Conservation (phyloP, 2,329 filamentous ascomycete species). For the Emericellopsis atlantica region DNA sequence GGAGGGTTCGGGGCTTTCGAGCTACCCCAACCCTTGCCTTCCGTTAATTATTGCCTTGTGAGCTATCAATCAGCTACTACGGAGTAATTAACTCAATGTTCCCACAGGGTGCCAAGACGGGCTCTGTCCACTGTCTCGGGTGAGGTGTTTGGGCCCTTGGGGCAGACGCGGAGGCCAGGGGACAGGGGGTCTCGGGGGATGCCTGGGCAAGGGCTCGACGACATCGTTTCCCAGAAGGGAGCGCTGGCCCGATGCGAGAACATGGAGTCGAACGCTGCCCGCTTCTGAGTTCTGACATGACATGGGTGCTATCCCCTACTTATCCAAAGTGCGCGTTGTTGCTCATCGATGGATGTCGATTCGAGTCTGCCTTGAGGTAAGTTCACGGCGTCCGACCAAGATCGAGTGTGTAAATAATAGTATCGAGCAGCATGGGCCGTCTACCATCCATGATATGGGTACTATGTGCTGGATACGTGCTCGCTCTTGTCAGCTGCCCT, state of each 20-base stretch:
- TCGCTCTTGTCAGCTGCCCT: background rate
- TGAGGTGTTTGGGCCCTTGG: background rate
- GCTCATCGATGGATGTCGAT: too few species aligned
- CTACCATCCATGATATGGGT: background rate
- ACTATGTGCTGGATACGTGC: background rate
- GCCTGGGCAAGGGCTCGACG: background rate
- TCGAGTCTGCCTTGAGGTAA: background rate
- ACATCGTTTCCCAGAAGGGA: slow-evolving; percentile 1
- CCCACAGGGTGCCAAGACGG: background rate
- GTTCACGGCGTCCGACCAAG: background rate
- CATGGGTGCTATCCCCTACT: too few species aligned
- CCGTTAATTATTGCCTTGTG: background rate
- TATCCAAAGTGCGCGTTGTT: too few species aligned
- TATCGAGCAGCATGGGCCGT: too few species aligned
- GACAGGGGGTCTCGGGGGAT: background rate
- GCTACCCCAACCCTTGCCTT: background rate
- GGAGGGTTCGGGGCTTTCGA: background rate
- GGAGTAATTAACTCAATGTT: background rate
- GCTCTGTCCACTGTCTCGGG: background rate
- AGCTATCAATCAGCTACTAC: background rate
- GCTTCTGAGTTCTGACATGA: background rate
- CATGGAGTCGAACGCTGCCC: background rate
- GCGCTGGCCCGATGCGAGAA: background rate
- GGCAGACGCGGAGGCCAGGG: background rate
- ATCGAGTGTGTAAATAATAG: background rate